A percentile compares a stretch with the other conserved stretches of the same genome.
phyloP scores from a whole-genome alignment of 495 filamentous ascomycete species.

The Aspergillus conjunctus region DNA sequence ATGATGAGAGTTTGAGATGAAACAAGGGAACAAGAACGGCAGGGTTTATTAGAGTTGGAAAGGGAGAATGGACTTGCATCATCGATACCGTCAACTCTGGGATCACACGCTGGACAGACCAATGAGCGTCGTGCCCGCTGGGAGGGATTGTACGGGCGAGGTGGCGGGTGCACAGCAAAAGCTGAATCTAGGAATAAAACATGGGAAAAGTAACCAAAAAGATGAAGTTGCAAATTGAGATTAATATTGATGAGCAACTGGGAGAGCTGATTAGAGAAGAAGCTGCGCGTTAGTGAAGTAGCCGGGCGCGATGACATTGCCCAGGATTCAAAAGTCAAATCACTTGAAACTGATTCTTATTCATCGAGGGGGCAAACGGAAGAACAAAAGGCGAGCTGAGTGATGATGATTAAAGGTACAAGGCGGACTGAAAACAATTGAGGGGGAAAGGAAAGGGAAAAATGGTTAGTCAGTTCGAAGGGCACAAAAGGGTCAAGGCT shows the following conservation, averaged over 20 bases:
- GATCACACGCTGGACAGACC: conserved; percentile 25
- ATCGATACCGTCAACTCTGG: conserved; percentile 13
- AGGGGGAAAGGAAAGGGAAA: not conserved
- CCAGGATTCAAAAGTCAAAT: not conserved
- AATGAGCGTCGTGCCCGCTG: conserved; percentile 23
- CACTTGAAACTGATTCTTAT: too few relatives aligned
- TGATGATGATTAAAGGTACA: too few relatives aligned
- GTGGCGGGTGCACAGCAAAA: conserved; percentile 21
- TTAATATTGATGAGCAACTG: too few relatives aligned
- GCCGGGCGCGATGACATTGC: not conserved
- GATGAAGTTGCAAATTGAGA: not conserved
- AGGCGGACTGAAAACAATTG: not conserved
- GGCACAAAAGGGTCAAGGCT: conserved; percentile 21
- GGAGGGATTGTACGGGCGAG: conserved; percentile 16
- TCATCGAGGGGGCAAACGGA: not conserved
- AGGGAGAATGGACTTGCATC: conserved; percentile 16
- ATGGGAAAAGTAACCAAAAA: not conserved
- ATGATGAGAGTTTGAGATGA: conserved; percentile 2
- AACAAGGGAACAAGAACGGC: not conserved
- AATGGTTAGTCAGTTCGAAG: conserved; percentile 11
- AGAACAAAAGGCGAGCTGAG: not conserved
- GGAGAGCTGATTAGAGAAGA: not conserved
- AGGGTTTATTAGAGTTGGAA: not conserved
- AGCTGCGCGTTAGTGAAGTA: not conserved
- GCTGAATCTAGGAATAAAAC: not conserved